Evolutionary conservation across 441 rosid species (phyloP), one percentile per base, ranked within the genome.

Genomic region (Euphorbia schlechtendalii): DNA sequence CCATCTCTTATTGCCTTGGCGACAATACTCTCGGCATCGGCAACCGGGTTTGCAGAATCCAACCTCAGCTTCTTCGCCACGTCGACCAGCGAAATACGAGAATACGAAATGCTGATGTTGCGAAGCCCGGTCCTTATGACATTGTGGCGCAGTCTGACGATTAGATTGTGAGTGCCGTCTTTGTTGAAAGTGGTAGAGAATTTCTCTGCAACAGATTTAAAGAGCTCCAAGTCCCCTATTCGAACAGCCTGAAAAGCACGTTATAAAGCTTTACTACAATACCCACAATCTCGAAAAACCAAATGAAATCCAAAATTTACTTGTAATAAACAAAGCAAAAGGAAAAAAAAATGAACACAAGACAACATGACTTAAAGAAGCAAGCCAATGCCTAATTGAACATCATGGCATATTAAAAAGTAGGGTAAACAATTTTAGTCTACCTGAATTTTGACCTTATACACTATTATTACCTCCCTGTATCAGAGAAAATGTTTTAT

Each of bases 151-250:
- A 85, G 80, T 65, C 89, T 77, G 60, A 85, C 89, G n/a, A 87
- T 87, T 76, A 87, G 68, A 66, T 85, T 85, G 49, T 82, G 80
- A 49, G 88, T 87, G 64, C 89, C 69, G 72, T 87, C 90, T 9
- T 77, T 38, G 56, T 69, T 78, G 78, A 87, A 87, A 54, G 84
- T 79, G 34, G 70, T 51, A 4, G 89, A 75, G 74, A 85, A 87
- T 75, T 85, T 85, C 64, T 87, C 94, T 30, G 94, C 94, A 56
- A 83, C 88, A 30, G 85, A 72, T 68, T 77, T 81, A 21, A 85
- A 87, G 63, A 85, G 88, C 83, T 83, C 94, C 75, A 87, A 76
- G 66, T 87, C 94, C 4, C 94, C 90, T 49, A 87, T 82, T 56
- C 87, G 77, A 15, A 87, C 94, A 70, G 94, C 94, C 90, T 87